Evolutionary conservation across 2,329 filamentous ascomycete species (phyloP), one percentile per base, ranked within the genome.

Genomic region (Cercospora sp.): DNA sequence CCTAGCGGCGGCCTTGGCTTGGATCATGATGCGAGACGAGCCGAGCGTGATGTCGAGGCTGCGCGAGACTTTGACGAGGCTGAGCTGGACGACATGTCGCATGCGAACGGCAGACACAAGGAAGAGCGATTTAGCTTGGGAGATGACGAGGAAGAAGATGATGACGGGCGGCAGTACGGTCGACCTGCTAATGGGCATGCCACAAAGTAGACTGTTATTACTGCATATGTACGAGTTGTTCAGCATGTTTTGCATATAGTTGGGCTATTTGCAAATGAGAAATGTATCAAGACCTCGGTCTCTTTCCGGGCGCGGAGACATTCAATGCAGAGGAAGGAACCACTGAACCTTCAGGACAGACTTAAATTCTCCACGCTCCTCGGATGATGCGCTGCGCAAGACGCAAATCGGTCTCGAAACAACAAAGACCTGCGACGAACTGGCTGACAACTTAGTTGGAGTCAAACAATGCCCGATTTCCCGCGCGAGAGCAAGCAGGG

Each of bases 31-130:
- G 69, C 82, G 13, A 77, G 77, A 31, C 28, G 45, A 23, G 77
- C 75, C 64, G 77, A 77, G 60, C 75, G 75, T 30, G 87, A 89
- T 75, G 78, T 90, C 20, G 87, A 89, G 76, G 86, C 86, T 30
- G 86, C 85, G 16, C 69, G 73, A 42, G 86, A 87, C 72, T 89
- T 87, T 74, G 87, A 89, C 68, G 87, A 89, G 74, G 79, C 83
- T 2, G 87, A 89, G 75, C 77, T 89, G 20, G 87, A 89, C 73
- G 82, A 87, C 67, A 74, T 88, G 59, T 67, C 60, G 31, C 64
- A 65, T 16, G 57, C 59, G 13, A 63, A 55, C 20, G 45, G 63
- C 36, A 67, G 61, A 45, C 60, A 60, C 9, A 67, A 45, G 18
- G 63, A 65, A 53, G 71, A 74, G 42, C 45, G 63, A 3, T 75